Evolutionary conservation across 106 monocot species (phyloP).

Genomic region (Dendrobium huoshanense): DNA sequence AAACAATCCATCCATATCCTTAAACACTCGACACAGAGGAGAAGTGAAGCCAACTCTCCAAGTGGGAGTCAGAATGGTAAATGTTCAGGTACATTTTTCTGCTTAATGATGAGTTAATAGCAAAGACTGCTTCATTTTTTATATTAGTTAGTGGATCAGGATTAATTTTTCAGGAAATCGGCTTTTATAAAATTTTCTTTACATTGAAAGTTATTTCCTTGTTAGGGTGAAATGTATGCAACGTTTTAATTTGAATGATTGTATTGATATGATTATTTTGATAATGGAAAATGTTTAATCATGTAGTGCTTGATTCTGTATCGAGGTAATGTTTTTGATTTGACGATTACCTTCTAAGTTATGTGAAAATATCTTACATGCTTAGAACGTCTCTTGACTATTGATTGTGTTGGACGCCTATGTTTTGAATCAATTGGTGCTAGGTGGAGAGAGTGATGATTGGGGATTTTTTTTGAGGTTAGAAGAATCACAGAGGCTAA

Average conservation of each 20-base stretch:
- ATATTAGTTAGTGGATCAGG: neutral
- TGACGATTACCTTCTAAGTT: neutral
- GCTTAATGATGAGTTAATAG: neutral
- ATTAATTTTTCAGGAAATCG: neutral
- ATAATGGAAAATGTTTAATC: neutral
- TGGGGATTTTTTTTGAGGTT: too few relatives aligned
- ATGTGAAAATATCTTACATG: neutral
- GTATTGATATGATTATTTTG: neutral
- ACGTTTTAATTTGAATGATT: neutral
- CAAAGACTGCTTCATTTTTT: neutral
- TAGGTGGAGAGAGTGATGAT: too few relatives aligned
- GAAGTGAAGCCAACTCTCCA: constrained; percentile 19
- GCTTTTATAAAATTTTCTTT: neutral
- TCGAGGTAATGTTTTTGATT: neutral
- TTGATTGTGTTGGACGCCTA: too few relatives aligned
- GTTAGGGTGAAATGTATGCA: neutral
- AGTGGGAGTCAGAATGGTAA: constrained; percentile 1
- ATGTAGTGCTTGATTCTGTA: neutral
- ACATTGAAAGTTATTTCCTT: constrained; percentile 1
- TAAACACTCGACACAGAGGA: constrained; percentile 40
- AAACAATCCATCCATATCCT: constrained; percentile 24
- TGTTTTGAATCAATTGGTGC: too few relatives aligned
- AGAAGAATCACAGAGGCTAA: too few relatives aligned
- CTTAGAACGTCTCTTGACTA: neutral
- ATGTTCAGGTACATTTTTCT: constrained; percentile 2